These are phyloP conservation scores for Euphorbia peplus DNA, from an alignment of 345 rosid genomes.

Conservation along the genomic window DNA sequence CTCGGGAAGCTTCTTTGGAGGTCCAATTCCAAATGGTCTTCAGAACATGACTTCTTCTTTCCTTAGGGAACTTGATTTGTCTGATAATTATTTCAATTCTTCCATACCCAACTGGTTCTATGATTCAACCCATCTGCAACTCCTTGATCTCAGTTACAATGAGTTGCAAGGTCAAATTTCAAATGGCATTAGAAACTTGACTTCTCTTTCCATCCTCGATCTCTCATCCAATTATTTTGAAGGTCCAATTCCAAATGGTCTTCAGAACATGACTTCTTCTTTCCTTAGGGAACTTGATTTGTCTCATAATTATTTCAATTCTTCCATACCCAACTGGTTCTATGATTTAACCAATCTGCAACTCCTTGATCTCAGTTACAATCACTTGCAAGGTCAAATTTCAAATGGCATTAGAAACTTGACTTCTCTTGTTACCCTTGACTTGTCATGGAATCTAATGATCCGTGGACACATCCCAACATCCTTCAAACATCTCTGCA, in stretches of 20 bases:
- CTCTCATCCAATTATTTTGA: not conserved
- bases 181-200: not conserved
- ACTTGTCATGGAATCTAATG: not conserved
- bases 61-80: not conserved
- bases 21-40: not conserved
- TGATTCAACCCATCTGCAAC: not conserved
- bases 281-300: not conserved
- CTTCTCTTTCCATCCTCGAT: slow-evolving; percentile 26
- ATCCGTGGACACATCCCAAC: too few species aligned
- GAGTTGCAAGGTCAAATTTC: slow-evolving; percentile 12
- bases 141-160: not conserved
- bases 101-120: not conserved
- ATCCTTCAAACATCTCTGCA: too few species aligned
- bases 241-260: not conserved
- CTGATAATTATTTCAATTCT: not conserved
- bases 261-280: not conserved
- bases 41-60: not conserved
- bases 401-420: not conserved
- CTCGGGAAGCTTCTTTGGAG: not conserved
- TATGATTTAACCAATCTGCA: not conserved
- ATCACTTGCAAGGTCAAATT: slow-evolving; percentile 11
- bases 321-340: not conserved
- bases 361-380: not conserved
- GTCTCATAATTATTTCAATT: not conserved
- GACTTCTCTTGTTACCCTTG: not conserved